Evolutionary conservation across 2,329 filamentous ascomycete species (phyloP), one percentile per base, ranked within the genome.

Genomic region (Aureobasidium sp.): DNA sequence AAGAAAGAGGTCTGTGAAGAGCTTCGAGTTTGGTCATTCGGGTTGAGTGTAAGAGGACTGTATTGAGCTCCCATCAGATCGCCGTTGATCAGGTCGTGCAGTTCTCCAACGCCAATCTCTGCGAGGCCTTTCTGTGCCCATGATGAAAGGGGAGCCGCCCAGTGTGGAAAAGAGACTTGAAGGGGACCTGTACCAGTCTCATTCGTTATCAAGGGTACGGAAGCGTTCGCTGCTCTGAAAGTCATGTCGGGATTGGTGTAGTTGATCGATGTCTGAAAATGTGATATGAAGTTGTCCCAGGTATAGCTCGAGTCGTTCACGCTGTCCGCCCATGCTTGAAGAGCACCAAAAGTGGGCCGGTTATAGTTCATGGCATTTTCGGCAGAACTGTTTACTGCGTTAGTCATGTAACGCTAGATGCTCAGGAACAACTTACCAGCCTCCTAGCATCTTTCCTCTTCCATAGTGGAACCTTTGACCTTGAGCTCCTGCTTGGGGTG

Each of bases 281-380:
- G 66, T 48, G 64, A 57, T 62, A 71, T 41, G 41, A 71, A 44
- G 56, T 70, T 69, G 44, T 65, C 62, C 52, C 68, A 73, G 7
- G 63, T 65, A 47, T 71, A 71, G 62, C 70, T 65, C 39, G 72
- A 42, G 56, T 76, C 74, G 3, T 67, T 71, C 7, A 76, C 73
- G 27, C 69, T 65, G 44, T 76, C 68, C 0, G 74, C 73, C 75
- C 75, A 76, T 55, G 61, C 62, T 62, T 73, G 67, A 60, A 73
- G 67, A 20, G 69, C 67, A 11, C 66, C 72, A 15, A 64, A 64
- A 1, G 72, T 75, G 6, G 69, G 67, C 25, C 72, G 64, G 17
- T 70, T 67, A 52, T 69, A 71, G 20, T 62, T 62, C 66, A 71
- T 65, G 48, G 66, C 67, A 57, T 71, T 68, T 5, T 65, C 61